Base-by-base conservation (phyloP, 805 yeast genomes). In the Helenozyma baotianmanensis region DNA sequence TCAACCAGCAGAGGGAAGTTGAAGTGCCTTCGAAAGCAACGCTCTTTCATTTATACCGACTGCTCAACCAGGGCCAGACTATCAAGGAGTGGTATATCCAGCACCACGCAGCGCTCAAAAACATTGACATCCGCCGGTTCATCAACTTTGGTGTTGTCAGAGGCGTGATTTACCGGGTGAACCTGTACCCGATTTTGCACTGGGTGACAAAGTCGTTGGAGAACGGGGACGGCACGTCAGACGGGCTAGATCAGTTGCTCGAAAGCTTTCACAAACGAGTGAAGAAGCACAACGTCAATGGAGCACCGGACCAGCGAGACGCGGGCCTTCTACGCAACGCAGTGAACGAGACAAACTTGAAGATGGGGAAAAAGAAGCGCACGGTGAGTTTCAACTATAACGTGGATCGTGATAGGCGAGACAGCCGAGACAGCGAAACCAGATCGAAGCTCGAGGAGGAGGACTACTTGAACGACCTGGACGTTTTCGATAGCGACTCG, bases 91-190 rank as follows among this genome's bases (percentile, higher is more conserved):
- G 98, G 97, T 85, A 78, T 52, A 49, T 70, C 16, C 82, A 77
- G 38, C 80, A 92, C 50, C 65, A 64, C 24, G 72, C 72, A 29
- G 58, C 62, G 3, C 61, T 92, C 12, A 55, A 62, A 17, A 72
- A 78, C 42, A 76, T 94, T 25, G 99, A 92, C 56, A 66, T 92
- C 3, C 69, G 97, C 42, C 64, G 95, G 34, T 85, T 92, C 47
- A 65, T 92, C 14, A 77, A 88, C 13, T 92, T 89, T 65, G 99
- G 99, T 1, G 71, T 86, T 2, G 64, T 86, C 15, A 74, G 87
- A 40, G 87, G 95, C 0, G 50, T 92, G 5, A 81, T 94, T 7
- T 88, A 88, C 53, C 62, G 97, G 32, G 83, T 88, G 1, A 73
- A 82, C 35, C 65, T 88, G 14, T 85, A 76, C 50, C 97, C 97